Evolutionary conservation across 305 asterid genomes (phyloP).

Genomic region (Ajuga reptans): DNA sequence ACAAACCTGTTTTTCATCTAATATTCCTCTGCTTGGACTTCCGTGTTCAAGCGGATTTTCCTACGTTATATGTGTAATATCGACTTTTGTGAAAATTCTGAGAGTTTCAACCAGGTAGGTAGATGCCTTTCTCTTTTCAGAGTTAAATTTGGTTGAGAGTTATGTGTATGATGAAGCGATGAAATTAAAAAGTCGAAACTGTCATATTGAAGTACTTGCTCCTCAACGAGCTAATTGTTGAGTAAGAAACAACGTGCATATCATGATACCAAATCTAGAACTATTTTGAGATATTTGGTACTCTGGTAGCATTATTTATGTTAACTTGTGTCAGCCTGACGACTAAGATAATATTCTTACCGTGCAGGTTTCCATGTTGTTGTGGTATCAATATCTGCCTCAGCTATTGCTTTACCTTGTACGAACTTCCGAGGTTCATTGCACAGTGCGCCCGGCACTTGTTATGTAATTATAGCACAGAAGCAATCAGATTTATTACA

Average conservation of each 20-base stretch:
- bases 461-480: conserved; percentile 17
- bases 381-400: conserved; percentile 23
- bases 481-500: background rate
- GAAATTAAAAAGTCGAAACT: too few relatives aligned
- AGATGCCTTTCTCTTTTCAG: too few relatives aligned
- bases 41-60: background rate
- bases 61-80: too few relatives aligned
- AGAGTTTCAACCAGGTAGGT: too few relatives aligned
- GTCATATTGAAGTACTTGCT: too few relatives aligned
- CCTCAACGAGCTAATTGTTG: too few relatives aligned
- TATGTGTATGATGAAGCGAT: too few relatives aligned
- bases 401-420: conserved; percentile 19
- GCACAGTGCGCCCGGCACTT: conserved; percentile 9
- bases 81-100: too few relatives aligned
- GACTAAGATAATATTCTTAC: conserved; percentile 3
- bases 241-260: background rate
- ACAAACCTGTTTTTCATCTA: too few relatives aligned
- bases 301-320: background rate
- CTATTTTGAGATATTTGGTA: too few relatives aligned
- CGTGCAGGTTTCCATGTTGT: conserved; percentile 33
- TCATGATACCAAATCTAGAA: background rate
- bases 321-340: background rate
- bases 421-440: background rate
- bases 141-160: too few relatives aligned
- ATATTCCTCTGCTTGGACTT: background rate